These are phyloP conservation scores for Tetraselmis chui DNA, from an alignment of 139 green algal species.

Conservation along the genomic window DNA sequence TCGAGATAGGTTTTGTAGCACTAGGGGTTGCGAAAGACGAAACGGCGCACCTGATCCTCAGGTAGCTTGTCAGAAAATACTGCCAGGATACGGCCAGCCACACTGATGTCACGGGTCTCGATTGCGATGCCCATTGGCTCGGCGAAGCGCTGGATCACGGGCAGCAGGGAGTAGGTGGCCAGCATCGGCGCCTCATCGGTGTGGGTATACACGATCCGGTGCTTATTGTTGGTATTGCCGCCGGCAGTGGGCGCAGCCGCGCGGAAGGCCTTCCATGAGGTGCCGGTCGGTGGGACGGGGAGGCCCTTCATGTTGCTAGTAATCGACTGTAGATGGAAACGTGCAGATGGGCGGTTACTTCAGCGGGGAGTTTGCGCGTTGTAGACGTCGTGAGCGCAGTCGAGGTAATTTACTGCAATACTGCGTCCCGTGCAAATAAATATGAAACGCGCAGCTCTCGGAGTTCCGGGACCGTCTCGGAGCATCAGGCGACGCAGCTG, in stretches of 20 bases:
- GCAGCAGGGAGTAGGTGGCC: conserved; percentile 20
- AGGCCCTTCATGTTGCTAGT: background rate
- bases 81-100: conserved; percentile 11
- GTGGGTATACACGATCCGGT: conserved; percentile 16
- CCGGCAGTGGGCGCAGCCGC: background rate
- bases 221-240: background rate
- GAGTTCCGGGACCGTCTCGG: no score
- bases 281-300: background rate
- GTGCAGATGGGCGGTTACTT: no score
- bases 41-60: background rate
- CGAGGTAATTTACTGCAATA: no score
- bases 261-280: background rate
- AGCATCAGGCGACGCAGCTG: no score
- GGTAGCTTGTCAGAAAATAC: background rate
- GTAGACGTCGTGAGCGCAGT: no score
- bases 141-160: conserved; percentile 14
- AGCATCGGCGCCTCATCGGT: conserved; percentile 23
- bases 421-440: no score
- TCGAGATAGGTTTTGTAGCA: no score
- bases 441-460: no score
- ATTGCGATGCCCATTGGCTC: conserved; percentile 7
- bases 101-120: conserved; percentile 17
- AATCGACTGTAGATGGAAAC: no score
- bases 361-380: no score
- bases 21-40: no score